Evolutionary conservation across 1,284 basidiomycete genomes (phyloP), one percentile per base, ranked within the genome.

Genomic region (Pterula multifida): DNA sequence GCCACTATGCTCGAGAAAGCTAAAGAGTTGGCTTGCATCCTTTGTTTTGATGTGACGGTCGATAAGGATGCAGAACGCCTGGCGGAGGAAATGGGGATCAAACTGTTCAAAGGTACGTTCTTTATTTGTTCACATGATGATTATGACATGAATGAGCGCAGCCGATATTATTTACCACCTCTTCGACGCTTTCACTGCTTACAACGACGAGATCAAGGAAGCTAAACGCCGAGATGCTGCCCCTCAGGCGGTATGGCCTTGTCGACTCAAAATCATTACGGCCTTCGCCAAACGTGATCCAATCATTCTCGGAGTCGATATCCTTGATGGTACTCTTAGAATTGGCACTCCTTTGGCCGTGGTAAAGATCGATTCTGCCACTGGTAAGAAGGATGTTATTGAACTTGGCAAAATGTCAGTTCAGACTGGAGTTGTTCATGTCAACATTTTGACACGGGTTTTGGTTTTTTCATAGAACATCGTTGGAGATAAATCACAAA

Each of bases 121-220:
- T 52, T 17, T 51, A 26, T 32, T 28, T 4, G 51, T 42, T 50
- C 32, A 24, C 51, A 26, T 42, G n/a, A 44, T 55, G 44, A 50
- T 47, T 42, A 32, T 36, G 23, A 36, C 36, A 15, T 50, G 48
- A 3, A 45, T 45, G 50, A 52, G 26, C 53, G 13, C 61, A 89
- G 92, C 92, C 57, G 90, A 93, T 62, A 98, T 98, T 65, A 98
- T 99, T 61, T 99, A 99, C 68, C 96, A 98, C 66, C 71, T 99
- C 52, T 98, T 98, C 66, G 96, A 98, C 63, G 83, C 91, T 23
- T 98, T 98, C 72, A 97, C 85, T 47, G 89, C 85, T n/a, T 98
- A 98, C 69, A 95, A 96, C 65, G 76, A 79, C 53, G 89, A 94
- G 68, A 92, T 98, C 51, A 76, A 76, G 55, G 96, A 97, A 65